These are phyloP conservation scores for Endocalyx cinctus DNA, from an alignment of 2,329 filamentous ascomycete genomes.

Conservation along the genomic window DNA sequence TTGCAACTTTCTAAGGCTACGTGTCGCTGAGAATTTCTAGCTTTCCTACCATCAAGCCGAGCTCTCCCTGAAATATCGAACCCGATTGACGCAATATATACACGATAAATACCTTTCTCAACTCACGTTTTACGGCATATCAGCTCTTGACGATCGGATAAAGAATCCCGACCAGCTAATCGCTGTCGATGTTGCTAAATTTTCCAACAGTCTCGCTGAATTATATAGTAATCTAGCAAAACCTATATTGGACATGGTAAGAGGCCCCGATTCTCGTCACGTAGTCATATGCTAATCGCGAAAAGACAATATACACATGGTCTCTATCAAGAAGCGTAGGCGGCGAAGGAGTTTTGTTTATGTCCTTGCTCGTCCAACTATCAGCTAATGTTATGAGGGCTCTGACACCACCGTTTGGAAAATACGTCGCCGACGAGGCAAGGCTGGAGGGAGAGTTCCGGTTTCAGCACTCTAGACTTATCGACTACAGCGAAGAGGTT, in stretches of 20 bases:
- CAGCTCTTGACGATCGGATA: slow-evolving; percentile 91
- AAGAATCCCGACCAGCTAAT: slow-evolving; percentile 98
- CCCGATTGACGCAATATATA: slow-evolving; percentile 87
- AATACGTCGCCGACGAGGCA: slow-evolving; percentile 95
- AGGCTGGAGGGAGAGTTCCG: slow-evolving; percentile 92
- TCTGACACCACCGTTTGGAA: slow-evolving; percentile 91
- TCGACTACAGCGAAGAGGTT: slow-evolving; percentile 94
- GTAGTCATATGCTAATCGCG: slow-evolving; percentile 26
- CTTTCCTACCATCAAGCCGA: slow-evolving; percentile 96
- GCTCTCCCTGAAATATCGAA: slow-evolving; percentile 86
- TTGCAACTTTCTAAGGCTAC: slow-evolving; percentile 1
- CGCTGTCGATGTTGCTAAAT: slow-evolving; percentile 92
- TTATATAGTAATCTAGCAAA: slow-evolving; percentile 96
- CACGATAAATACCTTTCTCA: slow-evolving; percentile 96
- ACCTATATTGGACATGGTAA: slow-evolving; percentile 84
- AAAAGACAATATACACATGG: slow-evolving; percentile 81
- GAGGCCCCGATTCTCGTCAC: too few species aligned
- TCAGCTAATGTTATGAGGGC: slow-evolving; percentile 92
- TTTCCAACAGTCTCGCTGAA: slow-evolving; percentile 91
- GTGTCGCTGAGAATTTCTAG: slow-evolving; percentile 38
- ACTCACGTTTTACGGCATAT: slow-evolving; percentile 96
- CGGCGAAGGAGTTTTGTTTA: slow-evolving; percentile 90
- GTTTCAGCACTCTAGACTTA: slow-evolving; percentile 89
- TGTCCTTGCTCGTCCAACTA: slow-evolving; percentile 89
- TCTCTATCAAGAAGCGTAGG: slow-evolving; percentile 92